Conservation (phyloP, 2,329 filamentous ascomycete species). For the Calcarisporium arbuscula region DNA sequence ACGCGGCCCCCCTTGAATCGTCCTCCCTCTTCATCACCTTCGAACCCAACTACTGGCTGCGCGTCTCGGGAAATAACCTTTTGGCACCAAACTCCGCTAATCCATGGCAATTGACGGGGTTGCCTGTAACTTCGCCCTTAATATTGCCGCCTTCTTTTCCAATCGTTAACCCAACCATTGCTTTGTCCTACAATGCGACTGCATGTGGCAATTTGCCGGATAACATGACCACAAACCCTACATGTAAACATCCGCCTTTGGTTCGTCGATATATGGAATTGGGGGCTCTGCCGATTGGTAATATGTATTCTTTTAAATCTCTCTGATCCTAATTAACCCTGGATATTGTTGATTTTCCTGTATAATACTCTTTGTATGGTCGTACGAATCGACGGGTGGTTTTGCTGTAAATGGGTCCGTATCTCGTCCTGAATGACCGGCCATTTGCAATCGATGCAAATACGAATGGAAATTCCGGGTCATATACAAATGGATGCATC, state of each 20-base stretch:
- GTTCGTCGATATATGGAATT: neutral
- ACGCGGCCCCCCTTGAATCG: neutral
- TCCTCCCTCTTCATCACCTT: too few species aligned
- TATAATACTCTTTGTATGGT: neutral
- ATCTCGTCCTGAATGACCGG: neutral
- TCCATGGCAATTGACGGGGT: conserved; percentile 1
- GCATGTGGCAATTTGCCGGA: neutral
- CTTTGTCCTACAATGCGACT: neutral
- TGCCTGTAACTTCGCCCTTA: neutral
- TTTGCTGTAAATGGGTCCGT: neutral
- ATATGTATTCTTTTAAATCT: too few species aligned
- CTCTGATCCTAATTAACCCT: conserved; percentile 1
- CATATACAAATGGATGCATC: too few species aligned
- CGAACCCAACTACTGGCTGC: conserved; percentile 4
- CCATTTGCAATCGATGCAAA: conserved; percentile 1
- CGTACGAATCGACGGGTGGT: neutral
- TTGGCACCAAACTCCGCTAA: conserved; percentile 1
- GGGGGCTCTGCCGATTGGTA: neutral
- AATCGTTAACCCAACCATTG: conserved; percentile 2
- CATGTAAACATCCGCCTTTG: conserved; percentile 2
- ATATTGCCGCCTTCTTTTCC: neutral
- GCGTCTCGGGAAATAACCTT: conserved; percentile 2
- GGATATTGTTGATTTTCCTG: neutral
- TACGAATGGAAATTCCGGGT: conserved; percentile 1
- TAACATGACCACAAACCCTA: neutral